Evolutionary conservation across 768 basidiomycete species (phyloP), one percentile per base, ranked within the genome.

Genomic region (Boletus coccyginus): DNA sequence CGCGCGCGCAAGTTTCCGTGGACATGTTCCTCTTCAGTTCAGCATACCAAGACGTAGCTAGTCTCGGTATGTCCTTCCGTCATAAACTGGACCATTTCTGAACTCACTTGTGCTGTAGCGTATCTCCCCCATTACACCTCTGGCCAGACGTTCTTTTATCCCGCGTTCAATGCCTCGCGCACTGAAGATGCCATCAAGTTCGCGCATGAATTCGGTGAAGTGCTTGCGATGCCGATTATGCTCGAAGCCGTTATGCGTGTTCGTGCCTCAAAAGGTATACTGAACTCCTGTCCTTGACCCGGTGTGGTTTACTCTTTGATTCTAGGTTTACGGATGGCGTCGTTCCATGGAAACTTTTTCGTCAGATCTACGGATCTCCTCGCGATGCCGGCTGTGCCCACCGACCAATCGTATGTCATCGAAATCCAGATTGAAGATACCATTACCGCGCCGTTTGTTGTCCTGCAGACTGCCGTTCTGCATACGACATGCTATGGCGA

Each of bases 1-100:
- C 96, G 13, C 86, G 95, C 55, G 87, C 92, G 6, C 97, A 98
- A 72, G 92, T 99, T 44, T 93, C 94, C 0, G 96, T 98, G 56
- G 96, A 98, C 71, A 98, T 99, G 96, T 98, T 98, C 87, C 78
- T 99, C 55, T 98, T 98, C 78, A 92, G 92, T 62, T 81, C 93
- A 9, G 78, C 81, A 19, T 99, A 98, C 69, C 94, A 95, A 63
- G 97, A 98, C 73, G 93, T 98, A 43, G 94, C 97, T 1, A 94
- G 87, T 57, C 80, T 99, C 17, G 88, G 94, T 92, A 68, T 59
- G 48, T 31, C 24, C 5, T 17, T 55, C 11, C 5, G 52, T 53
- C 38, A 32, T 10, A 29, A 32, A 24, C 3, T 7, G 5, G 29
- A 35, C 45, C 21, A 31, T 52, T 33, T 29, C 21, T 39, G 32